Percentiles rank a stretch among this genome's conserved stretches.
These are phyloP conservation scores for Paramecium pentaurelia DNA, from an alignment of 73 alveolate species.

Conservation along the genomic window DNA sequence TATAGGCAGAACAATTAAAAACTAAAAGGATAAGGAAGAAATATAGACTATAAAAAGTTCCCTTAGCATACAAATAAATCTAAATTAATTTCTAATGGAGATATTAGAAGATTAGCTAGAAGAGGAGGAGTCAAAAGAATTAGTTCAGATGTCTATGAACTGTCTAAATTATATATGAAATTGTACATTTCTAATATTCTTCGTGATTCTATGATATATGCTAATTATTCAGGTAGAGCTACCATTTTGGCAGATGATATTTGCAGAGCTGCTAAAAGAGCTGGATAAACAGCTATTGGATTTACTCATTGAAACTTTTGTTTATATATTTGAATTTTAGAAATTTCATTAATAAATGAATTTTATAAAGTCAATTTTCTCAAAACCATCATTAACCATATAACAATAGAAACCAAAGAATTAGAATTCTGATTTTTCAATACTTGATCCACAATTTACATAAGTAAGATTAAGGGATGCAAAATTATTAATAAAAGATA, in stretches of 20 bases:
- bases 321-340: neutral
- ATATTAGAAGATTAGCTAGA: constrained; percentile 87
- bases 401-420: neutral
- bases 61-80: neutral
- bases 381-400: neutral
- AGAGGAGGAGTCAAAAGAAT: constrained; percentile 89
- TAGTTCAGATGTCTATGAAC: constrained; percentile 70
- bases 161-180: constrained; percentile 67
- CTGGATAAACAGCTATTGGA: constrained; percentile 19
- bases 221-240: constrained; percentile 24
- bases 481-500: neutral
- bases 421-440: neutral
- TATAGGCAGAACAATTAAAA: neutral
- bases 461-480: constrained; percentile 8
- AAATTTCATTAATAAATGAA: constrained; percentile 21
- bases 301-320: neutral
- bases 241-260: constrained; percentile 24
- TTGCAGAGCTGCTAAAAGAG: constrained; percentile 14
- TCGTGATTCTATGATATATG: constrained; percentile 72
- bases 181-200: constrained; percentile 72
- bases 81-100: constrained; percentile 70
- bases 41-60: neutral
- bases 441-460: neutral
- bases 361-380: neutral
- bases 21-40: constrained; percentile 20